These are phyloP conservation scores for Aspergillus pseudotamarii DNA, from an alignment of 2,329 filamentous ascomycete genomes.

Conservation along the genomic window DNA sequence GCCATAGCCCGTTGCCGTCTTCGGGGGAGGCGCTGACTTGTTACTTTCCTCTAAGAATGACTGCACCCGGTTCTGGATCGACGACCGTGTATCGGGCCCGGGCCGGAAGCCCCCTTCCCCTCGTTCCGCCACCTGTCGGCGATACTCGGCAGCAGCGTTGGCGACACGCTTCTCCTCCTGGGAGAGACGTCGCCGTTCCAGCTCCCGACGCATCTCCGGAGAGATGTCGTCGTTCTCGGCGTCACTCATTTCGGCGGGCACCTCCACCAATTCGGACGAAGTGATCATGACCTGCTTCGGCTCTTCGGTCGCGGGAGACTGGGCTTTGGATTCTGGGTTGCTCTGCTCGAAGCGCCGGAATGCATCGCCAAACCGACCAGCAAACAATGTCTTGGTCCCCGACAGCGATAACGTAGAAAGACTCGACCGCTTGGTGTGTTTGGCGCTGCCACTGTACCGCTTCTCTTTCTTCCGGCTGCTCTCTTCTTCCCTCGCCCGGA, in stretches of 20 bases:
- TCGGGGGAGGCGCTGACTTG: conserved; percentile 58
- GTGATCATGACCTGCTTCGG: conserved; percentile 64
- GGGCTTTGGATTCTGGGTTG: conserved; percentile 37
- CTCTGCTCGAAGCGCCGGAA: conserved; percentile 85
- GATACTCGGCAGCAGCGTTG: conserved; percentile 85
- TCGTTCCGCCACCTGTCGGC: conserved; percentile 69
- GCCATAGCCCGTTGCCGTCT: conserved; percentile 88
- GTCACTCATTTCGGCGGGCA: conserved; percentile 67
- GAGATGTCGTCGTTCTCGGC: conserved; percentile 71
- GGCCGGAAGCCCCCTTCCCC: conserved; percentile 53
- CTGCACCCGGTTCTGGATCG: conserved; percentile 90
- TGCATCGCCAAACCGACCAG: conserved; percentile 87
- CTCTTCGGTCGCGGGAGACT: conserved; percentile 46
- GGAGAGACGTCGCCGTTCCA: conserved; percentile 77
- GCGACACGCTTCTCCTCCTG: conserved; percentile 91
- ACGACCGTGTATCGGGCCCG: conserved; percentile 63
- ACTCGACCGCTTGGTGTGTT: conserved; percentile 72
- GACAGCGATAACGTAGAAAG: conserved; percentile 69
- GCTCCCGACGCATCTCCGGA: conserved; percentile 85
- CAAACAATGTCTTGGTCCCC: conserved; percentile 79
- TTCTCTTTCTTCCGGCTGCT: conserved; percentile 60
- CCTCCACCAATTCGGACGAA: conserved; percentile 73
- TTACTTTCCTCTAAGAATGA: conserved; percentile 77
- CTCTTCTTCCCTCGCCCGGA: conserved; percentile 72
- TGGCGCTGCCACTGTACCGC: conserved; percentile 59